Conservation (phyloP, 805 yeast genomes). For the Saccharomycopsis fibuligera region DNA sequence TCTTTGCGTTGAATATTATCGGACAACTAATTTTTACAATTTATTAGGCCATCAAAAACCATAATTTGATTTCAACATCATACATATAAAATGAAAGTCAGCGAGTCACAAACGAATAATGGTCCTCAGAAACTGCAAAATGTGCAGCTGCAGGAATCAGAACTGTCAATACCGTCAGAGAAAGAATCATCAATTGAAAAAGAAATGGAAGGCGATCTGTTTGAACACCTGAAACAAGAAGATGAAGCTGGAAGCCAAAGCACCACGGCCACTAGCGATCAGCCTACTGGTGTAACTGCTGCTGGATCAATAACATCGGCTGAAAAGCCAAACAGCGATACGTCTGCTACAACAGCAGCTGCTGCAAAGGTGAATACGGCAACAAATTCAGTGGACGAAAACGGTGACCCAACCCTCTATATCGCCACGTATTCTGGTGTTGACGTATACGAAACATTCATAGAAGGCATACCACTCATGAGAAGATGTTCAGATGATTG, state of each 20-base stretch:
- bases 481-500: conserved; percentile 86
- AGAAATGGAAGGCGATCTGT: neutral
- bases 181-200: neutral
- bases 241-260: neutral
- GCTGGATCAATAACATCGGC: neutral
- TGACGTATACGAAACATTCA: conserved; percentile 55
- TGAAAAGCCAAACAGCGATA: neutral
- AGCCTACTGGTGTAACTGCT: neutral
- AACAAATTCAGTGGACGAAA: conserved; percentile 1
- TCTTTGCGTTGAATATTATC: no score
- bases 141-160: neutral
- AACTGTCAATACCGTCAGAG: neutral
- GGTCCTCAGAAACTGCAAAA: no score
- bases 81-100: no score
- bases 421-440: conserved; percentile 44
- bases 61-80: no score
- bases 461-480: conserved; percentile 76
- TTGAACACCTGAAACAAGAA: neutral
- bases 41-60: no score
- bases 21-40: no score
- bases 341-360: neutral
- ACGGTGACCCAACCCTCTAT: conserved; percentile 25
- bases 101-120: no score
- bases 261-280: neutral
- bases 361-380: neutral